These are phyloP conservation scores for Trypanosoma theileri DNA, from an alignment of 208 protist species.

Conservation along the genomic window DNA sequence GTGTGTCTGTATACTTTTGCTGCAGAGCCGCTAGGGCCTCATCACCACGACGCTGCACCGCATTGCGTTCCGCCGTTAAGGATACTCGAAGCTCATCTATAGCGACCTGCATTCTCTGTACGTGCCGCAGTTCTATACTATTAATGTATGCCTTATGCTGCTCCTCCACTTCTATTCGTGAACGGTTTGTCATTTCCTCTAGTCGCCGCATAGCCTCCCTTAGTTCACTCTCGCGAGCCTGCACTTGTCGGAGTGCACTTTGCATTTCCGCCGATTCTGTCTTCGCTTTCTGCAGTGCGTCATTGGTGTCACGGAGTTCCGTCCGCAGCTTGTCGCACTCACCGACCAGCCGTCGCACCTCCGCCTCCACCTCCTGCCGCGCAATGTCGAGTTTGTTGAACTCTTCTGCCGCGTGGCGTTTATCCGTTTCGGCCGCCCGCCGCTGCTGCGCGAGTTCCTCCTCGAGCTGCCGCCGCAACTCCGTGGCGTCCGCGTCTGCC, in stretches of 20 bases:
- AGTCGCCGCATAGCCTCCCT: slow-evolving; percentile 1
- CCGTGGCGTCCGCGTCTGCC: no score
- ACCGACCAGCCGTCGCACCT: not conserved
- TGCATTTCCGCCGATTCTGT: slow-evolving; percentile 27
- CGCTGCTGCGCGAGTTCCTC: slow-evolving; percentile 9
- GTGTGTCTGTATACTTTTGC: slow-evolving; percentile 14
- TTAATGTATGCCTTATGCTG: slow-evolving; percentile 11
- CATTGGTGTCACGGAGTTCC: not conserved
- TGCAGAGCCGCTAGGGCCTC: slow-evolving; percentile 17
- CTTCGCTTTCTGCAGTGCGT: not conserved
- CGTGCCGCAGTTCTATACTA: slow-evolving; percentile 1
- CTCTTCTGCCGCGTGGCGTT: no score
- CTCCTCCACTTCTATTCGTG: slow-evolving; percentile 4
- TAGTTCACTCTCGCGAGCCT: slow-evolving; percentile 15
- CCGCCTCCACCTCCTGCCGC: no score
- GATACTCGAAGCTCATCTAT: slow-evolving; percentile 26
- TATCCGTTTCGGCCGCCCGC: no score
- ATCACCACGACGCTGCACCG: slow-evolving; percentile 21
- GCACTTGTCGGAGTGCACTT: slow-evolving; percentile 5
- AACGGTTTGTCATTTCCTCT: slow-evolving; percentile 12
- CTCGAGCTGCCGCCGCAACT: slow-evolving; percentile 6
- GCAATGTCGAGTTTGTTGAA: no score
- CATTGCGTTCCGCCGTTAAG: slow-evolving; percentile 24
- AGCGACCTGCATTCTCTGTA: slow-evolving; percentile 10
- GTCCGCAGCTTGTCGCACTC: not conserved